phyloP scores from a whole-genome alignment of 176 grass and related monocot species.

The Saccharum officinarum region DNA sequence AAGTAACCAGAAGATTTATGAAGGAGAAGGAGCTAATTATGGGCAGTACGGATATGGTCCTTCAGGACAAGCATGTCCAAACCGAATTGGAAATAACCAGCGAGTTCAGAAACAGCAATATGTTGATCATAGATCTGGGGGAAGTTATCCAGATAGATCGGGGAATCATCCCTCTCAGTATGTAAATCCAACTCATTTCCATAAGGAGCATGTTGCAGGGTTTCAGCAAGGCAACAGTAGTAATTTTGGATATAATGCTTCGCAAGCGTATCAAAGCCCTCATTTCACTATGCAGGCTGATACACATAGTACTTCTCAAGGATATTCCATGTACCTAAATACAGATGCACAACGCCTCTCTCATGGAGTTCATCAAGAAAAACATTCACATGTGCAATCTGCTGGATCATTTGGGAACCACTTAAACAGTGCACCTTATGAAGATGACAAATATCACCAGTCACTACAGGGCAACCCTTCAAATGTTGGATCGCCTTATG shows the following conservation, averaged over 20 bases:
- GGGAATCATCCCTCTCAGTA: slow-evolving; percentile 24
- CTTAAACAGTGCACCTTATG: slow-evolving; percentile 20
- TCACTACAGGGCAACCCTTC: background rate
- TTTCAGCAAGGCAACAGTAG: slow-evolving; percentile 41
- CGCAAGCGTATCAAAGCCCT: slow-evolving; percentile 33
- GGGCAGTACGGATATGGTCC: slow-evolving; percentile 33
- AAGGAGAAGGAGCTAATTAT: slow-evolving; percentile 8
- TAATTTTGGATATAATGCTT: slow-evolving; percentile 44
- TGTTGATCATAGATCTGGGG: slow-evolving; percentile 32
- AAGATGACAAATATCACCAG: slow-evolving; percentile 29
- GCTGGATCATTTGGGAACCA: slow-evolving; percentile 17
- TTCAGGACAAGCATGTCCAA: slow-evolving; percentile 35
- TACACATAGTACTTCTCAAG: slow-evolving; percentile 28
- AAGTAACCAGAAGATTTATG: slow-evolving; percentile 35
- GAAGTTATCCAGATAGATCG: slow-evolving; percentile 25
- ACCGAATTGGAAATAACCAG: slow-evolving; percentile 34
- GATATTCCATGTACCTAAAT: slow-evolving; percentile 34
- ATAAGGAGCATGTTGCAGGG: slow-evolving; percentile 32
- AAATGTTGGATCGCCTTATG: slow-evolving; percentile 34
- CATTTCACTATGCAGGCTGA: slow-evolving; percentile 29
- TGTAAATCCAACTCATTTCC: slow-evolving; percentile 33
- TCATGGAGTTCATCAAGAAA: slow-evolving; percentile 46
- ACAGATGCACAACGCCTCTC: slow-evolving; percentile 25
- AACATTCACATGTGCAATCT: slow-evolving; percentile 21
- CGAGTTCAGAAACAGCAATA: slow-evolving; percentile 38